phyloP scores from a whole-genome alignment of 257 asterid genomes.

The Schizonepeta tenuifolia region DNA sequence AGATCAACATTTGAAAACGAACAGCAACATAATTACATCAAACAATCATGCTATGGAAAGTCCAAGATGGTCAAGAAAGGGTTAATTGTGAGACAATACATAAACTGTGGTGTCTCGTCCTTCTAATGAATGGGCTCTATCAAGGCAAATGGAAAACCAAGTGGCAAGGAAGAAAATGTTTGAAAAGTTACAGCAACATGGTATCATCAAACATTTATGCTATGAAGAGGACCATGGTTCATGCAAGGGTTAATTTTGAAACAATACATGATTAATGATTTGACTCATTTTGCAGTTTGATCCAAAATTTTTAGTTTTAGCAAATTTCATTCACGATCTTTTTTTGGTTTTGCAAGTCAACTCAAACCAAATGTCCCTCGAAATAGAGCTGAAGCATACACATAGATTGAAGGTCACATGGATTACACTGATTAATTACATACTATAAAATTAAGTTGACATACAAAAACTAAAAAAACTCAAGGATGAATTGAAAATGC shows the following conservation, averaged over 20 bases:
- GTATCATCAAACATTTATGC: neutral
- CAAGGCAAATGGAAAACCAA: constrained; percentile 15
- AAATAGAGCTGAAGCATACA: neutral
- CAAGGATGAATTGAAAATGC: neutral
- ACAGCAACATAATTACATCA: neutral
- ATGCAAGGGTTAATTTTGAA: neutral
- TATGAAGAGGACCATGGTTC: neutral
- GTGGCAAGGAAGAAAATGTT: neutral
- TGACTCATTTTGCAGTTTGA: neutral
- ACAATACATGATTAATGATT: neutral
- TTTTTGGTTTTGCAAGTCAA: neutral
- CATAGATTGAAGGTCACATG: neutral
- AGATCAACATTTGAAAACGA: neutral
- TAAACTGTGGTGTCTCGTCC: neutral
- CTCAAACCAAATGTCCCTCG: neutral
- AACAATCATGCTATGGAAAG: neutral
- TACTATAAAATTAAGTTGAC: neutral
- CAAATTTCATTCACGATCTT: neutral
- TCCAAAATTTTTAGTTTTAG: neutral
- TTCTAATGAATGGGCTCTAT: neutral
- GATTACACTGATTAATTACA: neutral
- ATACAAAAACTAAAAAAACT: neutral
- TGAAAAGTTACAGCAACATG: neutral
- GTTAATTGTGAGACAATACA: too few species aligned
- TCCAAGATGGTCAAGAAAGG: too few species aligned